Evolutionary conservation across 805 yeast genomes (phyloP).

Genomic region (Metschnikowia picachoensis): DNA sequence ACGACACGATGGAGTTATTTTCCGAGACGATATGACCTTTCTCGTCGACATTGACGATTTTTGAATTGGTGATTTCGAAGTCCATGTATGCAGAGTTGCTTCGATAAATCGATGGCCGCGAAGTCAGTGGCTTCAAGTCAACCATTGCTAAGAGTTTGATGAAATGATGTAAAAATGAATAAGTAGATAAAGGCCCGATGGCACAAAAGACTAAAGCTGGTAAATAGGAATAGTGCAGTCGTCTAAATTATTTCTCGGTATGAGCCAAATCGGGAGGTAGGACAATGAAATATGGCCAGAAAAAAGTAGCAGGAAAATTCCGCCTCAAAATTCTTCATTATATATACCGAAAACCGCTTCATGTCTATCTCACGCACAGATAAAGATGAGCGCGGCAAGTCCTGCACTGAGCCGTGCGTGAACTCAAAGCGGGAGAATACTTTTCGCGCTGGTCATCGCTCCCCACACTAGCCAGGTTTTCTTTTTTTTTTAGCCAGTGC

Average conservation of each 20-base stretch:
- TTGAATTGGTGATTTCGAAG: slow-evolving; percentile 16
- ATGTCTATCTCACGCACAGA: slow-evolving; percentile 8
- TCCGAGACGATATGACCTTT: slow-evolving; percentile 16
- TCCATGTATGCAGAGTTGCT: slow-evolving; percentile 16
- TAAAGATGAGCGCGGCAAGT: slow-evolving; percentile 4
- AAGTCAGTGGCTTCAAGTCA: slow-evolving; percentile 11
- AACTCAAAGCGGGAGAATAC: background rate
- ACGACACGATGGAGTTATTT: slow-evolving; percentile 15
- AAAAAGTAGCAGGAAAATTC: background rate
- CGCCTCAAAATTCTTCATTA: background rate
- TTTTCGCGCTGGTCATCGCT: background rate
- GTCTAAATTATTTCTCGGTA: no score
- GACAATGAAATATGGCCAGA: background rate
- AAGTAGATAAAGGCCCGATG: background rate
- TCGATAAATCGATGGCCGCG: slow-evolving; percentile 17
- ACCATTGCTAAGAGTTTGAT: slow-evolving; percentile 6
- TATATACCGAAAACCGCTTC: slow-evolving; percentile 1
- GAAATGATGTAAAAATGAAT: background rate
- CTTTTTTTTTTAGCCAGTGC: background rate
- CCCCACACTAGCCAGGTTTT: background rate
- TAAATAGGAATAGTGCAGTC: background rate
- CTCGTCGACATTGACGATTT: slow-evolving; percentile 18
- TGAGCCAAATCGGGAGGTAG: background rate
- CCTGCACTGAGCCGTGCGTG: slow-evolving; percentile 2
- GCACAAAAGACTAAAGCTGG: background rate